A percentile compares a stretch with the other conserved stretches of the same genome.
phyloP scores from a whole-genome alignment of 176 grass and related monocot species.

The Oryza rufipogon region DNA sequence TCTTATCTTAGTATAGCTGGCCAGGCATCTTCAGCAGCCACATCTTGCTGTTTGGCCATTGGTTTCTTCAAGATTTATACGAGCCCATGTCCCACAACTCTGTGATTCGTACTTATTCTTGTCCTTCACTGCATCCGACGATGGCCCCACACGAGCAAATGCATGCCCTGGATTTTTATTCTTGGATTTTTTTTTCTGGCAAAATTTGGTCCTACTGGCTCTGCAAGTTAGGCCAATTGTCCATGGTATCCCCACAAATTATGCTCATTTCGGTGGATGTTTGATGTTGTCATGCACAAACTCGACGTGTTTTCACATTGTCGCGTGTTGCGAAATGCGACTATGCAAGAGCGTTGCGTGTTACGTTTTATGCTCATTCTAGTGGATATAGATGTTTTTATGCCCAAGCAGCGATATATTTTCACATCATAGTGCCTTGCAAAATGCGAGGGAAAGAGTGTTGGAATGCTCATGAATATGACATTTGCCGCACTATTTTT shows the following conservation, averaged over 20 bases:
- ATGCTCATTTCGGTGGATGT: conserved; percentile 1
- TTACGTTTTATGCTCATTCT: no score
- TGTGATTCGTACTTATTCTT: conserved; percentile 34
- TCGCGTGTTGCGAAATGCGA: neutral
- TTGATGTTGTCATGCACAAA: neutral
- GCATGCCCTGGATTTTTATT: neutral
- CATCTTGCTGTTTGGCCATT: conserved; percentile 31
- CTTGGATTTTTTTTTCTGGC: neutral
- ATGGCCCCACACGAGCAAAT: neutral
- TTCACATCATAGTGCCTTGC: no score
- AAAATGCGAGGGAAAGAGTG: no score
- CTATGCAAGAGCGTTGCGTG: neutral
- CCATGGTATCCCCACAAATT: conserved; percentile 5
- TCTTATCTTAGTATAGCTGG: conserved; percentile 31
- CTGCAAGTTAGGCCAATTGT: neutral
- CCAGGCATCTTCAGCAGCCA: conserved; percentile 40
- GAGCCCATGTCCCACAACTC: conserved; percentile 13
- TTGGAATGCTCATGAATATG: no score
- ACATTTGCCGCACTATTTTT: no score
- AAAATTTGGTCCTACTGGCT: neutral
- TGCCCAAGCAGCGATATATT: no score
- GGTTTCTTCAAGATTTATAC: neutral
- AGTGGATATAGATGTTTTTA: no score
- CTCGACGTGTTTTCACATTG: neutral
- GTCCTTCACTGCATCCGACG: neutral